Conservation (phyloP, 148 eudicot genomes). For the Pharnaceum exiguum region DNA sequence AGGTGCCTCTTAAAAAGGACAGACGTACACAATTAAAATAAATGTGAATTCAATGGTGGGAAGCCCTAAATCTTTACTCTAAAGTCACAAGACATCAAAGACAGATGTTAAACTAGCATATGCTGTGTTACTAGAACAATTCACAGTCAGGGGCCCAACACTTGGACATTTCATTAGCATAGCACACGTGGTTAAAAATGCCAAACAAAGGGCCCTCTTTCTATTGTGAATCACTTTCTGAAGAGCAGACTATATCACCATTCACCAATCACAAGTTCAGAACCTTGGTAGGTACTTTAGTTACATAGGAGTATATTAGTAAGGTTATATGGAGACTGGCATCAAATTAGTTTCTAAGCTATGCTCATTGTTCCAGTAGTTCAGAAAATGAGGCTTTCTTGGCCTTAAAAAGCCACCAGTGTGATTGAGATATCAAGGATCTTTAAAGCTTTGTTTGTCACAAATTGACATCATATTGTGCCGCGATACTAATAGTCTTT, state of each 20-base stretch:
- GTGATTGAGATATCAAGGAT: no score
- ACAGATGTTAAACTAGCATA: background rate
- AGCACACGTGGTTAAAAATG: background rate
- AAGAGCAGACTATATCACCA: background rate
- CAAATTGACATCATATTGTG: no score
- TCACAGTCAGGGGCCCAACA: no score
- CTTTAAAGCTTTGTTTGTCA: no score
- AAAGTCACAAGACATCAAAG: background rate
- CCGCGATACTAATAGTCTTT: no score
- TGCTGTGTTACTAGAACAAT: background rate
- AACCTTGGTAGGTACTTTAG: background rate
- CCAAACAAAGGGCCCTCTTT: background rate
- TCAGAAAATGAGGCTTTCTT: background rate
- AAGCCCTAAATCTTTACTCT: background rate
- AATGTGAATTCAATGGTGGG: no score
- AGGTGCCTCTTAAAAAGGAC: background rate
- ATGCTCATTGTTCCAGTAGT: background rate
- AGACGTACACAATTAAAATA: background rate
- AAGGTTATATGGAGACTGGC: background rate
- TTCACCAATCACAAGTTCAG: background rate
- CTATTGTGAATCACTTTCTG: slow-evolving; percentile 1
- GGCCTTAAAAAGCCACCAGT: background rate
- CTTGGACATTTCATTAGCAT: background rate
- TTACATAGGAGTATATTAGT: background rate
- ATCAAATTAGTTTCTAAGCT: background rate